These are phyloP conservation scores for Ustilago bromivora DNA, from an alignment of 1,284 basidiomycete genomes.

Conservation along the genomic window DNA sequence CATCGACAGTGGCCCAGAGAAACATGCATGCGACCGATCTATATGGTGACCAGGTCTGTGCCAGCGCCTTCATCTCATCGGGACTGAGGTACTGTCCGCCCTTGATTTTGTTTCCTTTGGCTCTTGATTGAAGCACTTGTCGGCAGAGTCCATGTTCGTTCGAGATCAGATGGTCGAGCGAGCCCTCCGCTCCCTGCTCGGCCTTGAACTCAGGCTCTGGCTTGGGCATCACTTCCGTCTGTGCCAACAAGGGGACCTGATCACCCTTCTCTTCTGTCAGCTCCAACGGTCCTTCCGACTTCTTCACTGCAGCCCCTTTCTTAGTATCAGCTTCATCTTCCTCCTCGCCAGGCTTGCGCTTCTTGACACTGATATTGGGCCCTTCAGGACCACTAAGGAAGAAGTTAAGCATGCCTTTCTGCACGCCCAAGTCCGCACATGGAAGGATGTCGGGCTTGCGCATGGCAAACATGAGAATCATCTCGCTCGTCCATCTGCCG, in stretches of 20 bases:
- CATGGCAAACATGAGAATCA: constrained; percentile 68
- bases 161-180: constrained; percentile 34
- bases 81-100: constrained; percentile 63
- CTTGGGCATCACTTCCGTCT: constrained; percentile 45
- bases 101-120: constrained; percentile 64
- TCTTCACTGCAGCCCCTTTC: constrained; percentile 6
- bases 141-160: constrained; percentile 39
- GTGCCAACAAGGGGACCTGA: constrained; percentile 26
- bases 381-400: constrained; percentile 53
- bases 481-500: constrained; percentile 68
- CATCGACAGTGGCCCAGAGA: constrained; percentile 62
- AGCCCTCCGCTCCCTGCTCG: background rate
- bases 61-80: constrained; percentile 64
- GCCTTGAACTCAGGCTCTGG: constrained; percentile 19
- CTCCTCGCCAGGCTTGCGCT: constrained; percentile 53
- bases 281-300: constrained; percentile 15
- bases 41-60: constrained; percentile 61
- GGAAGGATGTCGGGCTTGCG: constrained; percentile 64
- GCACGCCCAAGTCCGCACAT: constrained; percentile 65
- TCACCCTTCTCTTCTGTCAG: constrained; percentile 35
- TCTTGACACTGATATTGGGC: constrained; percentile 51
- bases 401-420: constrained; percentile 66
- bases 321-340: constrained; percentile 19
- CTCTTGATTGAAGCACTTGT: constrained; percentile 48
- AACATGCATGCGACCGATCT: constrained; percentile 63